Conservation (phyloP, 768 basidiomycete species). For the Calocybe gangraenosa region DNA sequence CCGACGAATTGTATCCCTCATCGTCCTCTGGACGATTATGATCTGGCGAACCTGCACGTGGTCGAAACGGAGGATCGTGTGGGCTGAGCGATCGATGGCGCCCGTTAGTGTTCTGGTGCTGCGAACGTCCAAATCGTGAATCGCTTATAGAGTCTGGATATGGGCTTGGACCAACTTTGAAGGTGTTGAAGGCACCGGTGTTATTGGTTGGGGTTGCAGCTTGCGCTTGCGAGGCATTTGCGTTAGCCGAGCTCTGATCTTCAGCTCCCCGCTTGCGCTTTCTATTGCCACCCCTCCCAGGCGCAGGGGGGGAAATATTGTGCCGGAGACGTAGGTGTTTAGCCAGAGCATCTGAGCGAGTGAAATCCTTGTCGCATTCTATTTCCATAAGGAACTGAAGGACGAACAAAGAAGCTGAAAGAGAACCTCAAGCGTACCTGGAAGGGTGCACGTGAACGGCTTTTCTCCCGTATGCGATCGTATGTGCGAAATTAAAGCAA, state of each 20-base stretch:
- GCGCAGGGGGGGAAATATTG: conserved; percentile 68
- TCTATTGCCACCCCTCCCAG: conserved; percentile 64
- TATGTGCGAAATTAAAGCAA: conserved; percentile 87
- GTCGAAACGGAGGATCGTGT: conserved; percentile 6
- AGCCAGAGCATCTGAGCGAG: conserved; percentile 88
- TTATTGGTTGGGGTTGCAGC: conserved; percentile 17
- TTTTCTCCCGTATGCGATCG: conserved; percentile 94
- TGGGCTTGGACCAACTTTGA: conserved; percentile 56
- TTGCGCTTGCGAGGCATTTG: conserved; percentile 19
- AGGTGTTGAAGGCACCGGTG: conserved; percentile 46
- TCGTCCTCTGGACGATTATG: conserved; percentile 27
- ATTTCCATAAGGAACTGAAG: conserved; percentile 1
- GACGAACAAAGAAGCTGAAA: background rate
- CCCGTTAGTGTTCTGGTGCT: conserved; percentile 14
- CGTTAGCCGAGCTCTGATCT: conserved; percentile 24
- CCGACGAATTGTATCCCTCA: conserved; percentile 31
- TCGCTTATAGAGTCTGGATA: conserved; percentile 36
- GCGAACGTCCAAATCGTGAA: conserved; percentile 19
- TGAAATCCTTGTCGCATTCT: conserved; percentile 97
- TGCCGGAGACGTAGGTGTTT: conserved; percentile 93
- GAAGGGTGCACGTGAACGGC: conserved; percentile 78
- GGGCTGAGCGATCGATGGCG: conserved; percentile 18
- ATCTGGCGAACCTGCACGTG: conserved; percentile 11
- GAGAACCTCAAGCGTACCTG: conserved; percentile 49
- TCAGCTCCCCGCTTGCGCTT: conserved; percentile 63